Base-by-base conservation (phyloP, 306 rosid species). In the Glycine soja region DNA sequence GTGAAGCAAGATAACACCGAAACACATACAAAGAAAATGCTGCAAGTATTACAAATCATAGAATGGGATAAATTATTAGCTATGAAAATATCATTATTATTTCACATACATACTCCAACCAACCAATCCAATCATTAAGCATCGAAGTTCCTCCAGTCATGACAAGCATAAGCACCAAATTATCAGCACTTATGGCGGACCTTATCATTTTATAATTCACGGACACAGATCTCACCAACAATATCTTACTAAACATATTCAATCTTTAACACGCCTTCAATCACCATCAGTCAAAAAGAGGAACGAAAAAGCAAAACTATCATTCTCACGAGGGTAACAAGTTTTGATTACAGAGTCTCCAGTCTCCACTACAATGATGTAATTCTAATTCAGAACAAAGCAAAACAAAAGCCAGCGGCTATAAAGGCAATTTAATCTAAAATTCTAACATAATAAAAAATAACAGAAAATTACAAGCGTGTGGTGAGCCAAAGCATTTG, bases 111-210 rank as follows among this genome's bases (percentile, higher is more conserved):
- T 57, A 16, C 63, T 59, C 67, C 88, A 78, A 18, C 74, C 47
- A 38, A 43, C 15, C 77, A 72, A 53, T 74, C 85, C 65, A 83
- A 76, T 69, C 83, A 57, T 36, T 82, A 86, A 84, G 82, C 81
- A 86, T 72, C 46, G 16, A 69, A 58, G 68, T 78, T 86, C 81
- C 84, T 83, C 58, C 80, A 73, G 85, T 85, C 83, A 88, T 85
- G 87, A 88, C 87, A 38, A 81, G 84, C 89, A 83, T 79, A 52
- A 67, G 74, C 80, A 38, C 75, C 81, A 69, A 46, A 72, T 59
- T 46, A 75, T 46, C 53, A n/a, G 83, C 78, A 43, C 82, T 61
- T 14, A 76, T 75, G 61, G 19, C 14, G 6, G 66, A 16, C 50
- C 78, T 64, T 82, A 71, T 65, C 75, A 78, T 80, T 65, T 67